Evolutionary conservation across 306 rosid genomes (phyloP).

Genomic region (Pyrus betulifolia): DNA sequence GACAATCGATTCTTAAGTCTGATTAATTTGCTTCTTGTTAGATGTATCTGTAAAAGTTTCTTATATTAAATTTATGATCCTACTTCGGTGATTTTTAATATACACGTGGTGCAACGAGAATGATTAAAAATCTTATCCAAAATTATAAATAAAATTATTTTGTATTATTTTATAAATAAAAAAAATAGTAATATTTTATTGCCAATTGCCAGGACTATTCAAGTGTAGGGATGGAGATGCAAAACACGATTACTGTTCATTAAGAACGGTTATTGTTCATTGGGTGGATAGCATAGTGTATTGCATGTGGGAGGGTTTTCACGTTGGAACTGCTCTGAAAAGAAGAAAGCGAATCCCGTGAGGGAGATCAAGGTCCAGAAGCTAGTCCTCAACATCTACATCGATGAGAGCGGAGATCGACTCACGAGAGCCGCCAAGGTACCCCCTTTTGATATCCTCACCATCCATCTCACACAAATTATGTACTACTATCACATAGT

Average conservation of each 20-base stretch:
- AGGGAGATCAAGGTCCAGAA: constrained; percentile 76
- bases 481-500: not conserved
- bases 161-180: too few species aligned
- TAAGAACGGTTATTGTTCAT: too few species aligned
- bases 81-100: not conserved
- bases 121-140: too few species aligned
- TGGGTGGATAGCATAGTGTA: too few species aligned
- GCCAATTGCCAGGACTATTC: too few species aligned
- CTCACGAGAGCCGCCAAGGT: constrained; percentile 82
- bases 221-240: too few species aligned
- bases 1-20: too few species aligned
- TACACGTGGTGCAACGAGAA: not conserved
- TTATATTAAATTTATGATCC: not conserved
- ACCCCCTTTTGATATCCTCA: not conserved
- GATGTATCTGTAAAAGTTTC: not conserved
- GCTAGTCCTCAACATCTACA: constrained; percentile 69
- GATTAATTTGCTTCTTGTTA: not conserved
- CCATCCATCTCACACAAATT: not conserved
- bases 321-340: constrained; percentile 18
- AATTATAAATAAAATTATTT: too few species aligned
- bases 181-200: too few species aligned
- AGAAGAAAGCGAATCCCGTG: constrained; percentile 71
- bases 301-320: too few species aligned
- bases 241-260: too few species aligned
- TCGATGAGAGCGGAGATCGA: constrained; percentile 74